Percentiles rank a stretch among this genome's conserved stretches.
phyloP scores from a whole-genome alignment of 305 asterid species.

The Coffea humblotiana region DNA sequence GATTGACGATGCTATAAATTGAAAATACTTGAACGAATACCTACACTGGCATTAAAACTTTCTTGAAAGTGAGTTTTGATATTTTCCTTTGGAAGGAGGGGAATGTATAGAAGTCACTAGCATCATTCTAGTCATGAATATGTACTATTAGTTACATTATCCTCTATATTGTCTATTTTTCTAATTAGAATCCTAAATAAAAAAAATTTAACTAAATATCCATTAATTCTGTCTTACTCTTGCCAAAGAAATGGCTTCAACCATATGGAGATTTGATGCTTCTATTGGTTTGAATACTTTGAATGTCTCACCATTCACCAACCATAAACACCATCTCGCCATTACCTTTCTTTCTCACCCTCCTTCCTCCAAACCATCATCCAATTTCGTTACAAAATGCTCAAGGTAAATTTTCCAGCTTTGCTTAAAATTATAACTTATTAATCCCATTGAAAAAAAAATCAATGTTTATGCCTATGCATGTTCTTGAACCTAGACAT shows the following conservation, averaged over 20 bases:
- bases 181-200: no score
- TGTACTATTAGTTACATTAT: no score
- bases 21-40: no score
- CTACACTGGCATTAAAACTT: no score
- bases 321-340: slow-evolving; percentile 20
- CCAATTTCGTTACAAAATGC: slow-evolving; percentile 23
- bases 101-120: no score
- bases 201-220: no score
- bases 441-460: neutral
- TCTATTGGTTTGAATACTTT: slow-evolving; percentile 20
- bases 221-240: neutral
- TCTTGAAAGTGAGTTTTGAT: no score
- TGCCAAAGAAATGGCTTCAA: slow-evolving; percentile 40
- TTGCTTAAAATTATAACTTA: neutral
- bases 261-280: slow-evolving; percentile 22
- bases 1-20: no score
- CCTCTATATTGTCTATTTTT: no score
- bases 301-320: slow-evolving; percentile 17
- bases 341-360: slow-evolving; percentile 27
- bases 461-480: neutral
- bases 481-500: neutral
- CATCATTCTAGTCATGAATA: no score
- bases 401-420: slow-evolving; percentile 35
- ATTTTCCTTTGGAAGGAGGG: no score
- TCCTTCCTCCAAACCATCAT: slow-evolving; percentile 28